These are phyloP conservation scores for Botryotinia globosa DNA, from an alignment of 2,329 filamentous ascomycete species.

Conservation along the genomic window DNA sequence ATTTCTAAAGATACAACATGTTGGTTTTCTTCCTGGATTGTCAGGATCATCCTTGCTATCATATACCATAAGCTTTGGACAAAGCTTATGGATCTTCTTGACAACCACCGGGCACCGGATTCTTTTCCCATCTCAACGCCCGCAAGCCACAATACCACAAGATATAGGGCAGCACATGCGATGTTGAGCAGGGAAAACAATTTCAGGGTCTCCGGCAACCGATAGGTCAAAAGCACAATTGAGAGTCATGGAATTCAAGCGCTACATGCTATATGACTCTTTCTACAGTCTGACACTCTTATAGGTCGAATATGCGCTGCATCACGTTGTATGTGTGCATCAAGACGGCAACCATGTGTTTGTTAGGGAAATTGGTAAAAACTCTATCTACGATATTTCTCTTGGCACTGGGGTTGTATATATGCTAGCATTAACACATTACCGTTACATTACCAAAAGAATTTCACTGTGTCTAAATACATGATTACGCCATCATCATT, in stretches of 20 bases:
- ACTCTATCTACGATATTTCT: background rate
- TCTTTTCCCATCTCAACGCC: background rate
- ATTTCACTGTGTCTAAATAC: background rate
- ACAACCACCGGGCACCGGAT: background rate
- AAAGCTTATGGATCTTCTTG: background rate
- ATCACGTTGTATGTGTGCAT: background rate
- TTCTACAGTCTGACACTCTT: background rate
- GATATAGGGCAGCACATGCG: slow-evolving; percentile 9
- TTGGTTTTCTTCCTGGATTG: background rate
- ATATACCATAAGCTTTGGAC: background rate
- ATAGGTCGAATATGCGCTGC: background rate
- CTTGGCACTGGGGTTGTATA: background rate
- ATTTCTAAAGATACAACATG: background rate
- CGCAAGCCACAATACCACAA: slow-evolving; percentile 12
- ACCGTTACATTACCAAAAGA: background rate
- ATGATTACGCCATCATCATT: background rate
- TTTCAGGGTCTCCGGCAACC: background rate
- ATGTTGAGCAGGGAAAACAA: background rate
- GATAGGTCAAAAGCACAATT: background rate
- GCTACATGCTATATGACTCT: background rate
- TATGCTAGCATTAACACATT: background rate
- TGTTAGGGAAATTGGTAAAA: background rate
- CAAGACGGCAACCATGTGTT: background rate
- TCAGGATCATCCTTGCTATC: slow-evolving; percentile 2
- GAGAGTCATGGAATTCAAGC: background rate